phyloP scores from a whole-genome alignment of 148 eudicot genomes.

The Rhododendron williamsianum region DNA sequence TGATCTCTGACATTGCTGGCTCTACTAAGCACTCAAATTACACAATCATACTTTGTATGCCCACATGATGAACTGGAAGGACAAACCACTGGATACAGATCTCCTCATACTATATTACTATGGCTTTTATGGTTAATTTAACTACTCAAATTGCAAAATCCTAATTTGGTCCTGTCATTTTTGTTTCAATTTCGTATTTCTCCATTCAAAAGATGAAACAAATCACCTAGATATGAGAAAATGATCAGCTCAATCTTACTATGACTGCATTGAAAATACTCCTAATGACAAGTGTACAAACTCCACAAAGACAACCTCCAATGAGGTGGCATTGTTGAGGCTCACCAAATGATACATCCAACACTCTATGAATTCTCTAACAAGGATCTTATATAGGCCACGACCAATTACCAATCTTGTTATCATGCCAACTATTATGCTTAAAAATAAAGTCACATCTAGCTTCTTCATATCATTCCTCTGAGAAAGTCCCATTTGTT shows the following conservation, averaged over 20 bases:
- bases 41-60: not conserved
- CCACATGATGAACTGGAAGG: not conserved
- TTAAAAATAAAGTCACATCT: not conserved
- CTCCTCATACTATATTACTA: not conserved
- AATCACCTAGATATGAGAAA: not conserved
- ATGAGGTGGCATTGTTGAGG: not conserved
- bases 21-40: not conserved
- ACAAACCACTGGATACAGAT: not conserved
- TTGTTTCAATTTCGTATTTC: not conserved
- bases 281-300: not conserved
- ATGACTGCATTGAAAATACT: not conserved
- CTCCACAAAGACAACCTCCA: not conserved
- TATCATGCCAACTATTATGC: not conserved
- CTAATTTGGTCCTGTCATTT: not conserved
- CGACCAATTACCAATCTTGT: not conserved
- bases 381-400: not conserved
- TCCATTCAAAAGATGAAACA: not conserved
- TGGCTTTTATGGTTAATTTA: not conserved
- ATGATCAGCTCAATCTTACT: not conserved
- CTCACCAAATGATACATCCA: not conserved
- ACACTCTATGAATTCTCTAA: not conserved
- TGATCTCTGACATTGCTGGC: not conserved
- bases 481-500: not conserved
- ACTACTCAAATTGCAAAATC: not conserved
- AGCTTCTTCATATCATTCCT: not conserved